A percentile compares a stretch with the other conserved stretches of the same genome.
These are phyloP conservation scores for Phytopythium sindhum DNA, from an alignment of 352 stramenopile genomes.

Conservation along the genomic window DNA sequence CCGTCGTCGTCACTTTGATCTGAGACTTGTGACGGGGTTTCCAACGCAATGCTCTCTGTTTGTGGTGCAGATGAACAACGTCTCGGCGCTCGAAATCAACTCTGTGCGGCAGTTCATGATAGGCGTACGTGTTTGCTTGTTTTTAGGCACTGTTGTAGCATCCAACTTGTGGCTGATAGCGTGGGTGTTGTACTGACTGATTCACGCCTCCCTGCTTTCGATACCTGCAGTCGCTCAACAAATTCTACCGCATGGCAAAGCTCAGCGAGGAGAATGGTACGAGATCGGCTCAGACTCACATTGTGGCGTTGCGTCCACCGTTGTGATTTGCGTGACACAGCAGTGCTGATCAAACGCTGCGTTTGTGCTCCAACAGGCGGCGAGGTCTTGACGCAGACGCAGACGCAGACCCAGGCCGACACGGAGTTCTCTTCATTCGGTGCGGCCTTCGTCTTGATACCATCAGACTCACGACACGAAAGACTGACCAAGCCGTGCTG, in stretches of 20 bases:
- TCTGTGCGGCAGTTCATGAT: conserved; percentile 88
- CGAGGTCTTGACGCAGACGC: conserved; percentile 19
- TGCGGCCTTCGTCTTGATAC: background rate
- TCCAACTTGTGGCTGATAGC: background rate
- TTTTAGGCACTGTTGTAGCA: background rate
- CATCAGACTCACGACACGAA: background rate
- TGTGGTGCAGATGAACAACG: conserved; percentile 79
- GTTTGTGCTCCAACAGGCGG: background rate
- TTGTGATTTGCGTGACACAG: background rate
- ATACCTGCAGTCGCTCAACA: conserved; percentile 54
- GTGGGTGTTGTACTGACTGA: background rate
- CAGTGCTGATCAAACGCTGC: background rate
- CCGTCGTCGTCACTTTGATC: background rate
- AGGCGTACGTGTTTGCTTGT: conserved; percentile 37
- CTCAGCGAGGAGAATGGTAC: conserved; percentile 43
- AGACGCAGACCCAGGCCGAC: conserved; percentile 27
- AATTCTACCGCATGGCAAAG: conserved; percentile 72
- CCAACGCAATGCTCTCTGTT: background rate
- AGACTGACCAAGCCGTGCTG: background rate
- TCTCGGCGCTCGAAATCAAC: conserved; percentile 83
- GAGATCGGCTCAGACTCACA: background rate
- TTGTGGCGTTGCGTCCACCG: background rate
- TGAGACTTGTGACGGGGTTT: background rate
- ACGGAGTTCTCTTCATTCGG: conserved; percentile 6
- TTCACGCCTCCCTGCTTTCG: no score